These are phyloP conservation scores for Stygiomarasmius scandens DNA, from an alignment of 1,284 basidiomycete genomes.

Conservation along the genomic window DNA sequence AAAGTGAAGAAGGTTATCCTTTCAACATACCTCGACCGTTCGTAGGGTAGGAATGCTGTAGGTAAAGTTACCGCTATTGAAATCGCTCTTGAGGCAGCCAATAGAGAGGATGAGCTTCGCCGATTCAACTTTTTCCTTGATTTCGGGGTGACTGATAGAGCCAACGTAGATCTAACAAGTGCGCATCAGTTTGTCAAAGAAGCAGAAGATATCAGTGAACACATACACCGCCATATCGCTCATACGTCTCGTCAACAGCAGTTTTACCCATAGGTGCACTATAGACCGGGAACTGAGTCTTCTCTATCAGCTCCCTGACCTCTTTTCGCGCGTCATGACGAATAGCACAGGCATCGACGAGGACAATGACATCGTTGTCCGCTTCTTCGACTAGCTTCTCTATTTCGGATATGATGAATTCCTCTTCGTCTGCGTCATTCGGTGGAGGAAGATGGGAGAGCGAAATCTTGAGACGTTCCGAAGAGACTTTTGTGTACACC, in stretches of 20 bases:
- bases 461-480: constrained; percentile 65
- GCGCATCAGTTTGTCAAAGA: too few species aligned
- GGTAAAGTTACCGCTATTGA: constrained; percentile 88
- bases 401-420: constrained; percentile 78
- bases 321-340: constrained; percentile 78
- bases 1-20: constrained; percentile 3
- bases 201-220: too few species aligned
- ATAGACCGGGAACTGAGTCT: constrained; percentile 79
- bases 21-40: constrained; percentile 59
- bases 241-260: constrained; percentile 76
- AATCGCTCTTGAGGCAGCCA: constrained; percentile 83
- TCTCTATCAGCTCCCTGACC: constrained; percentile 68
- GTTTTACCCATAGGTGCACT: constrained; percentile 91
- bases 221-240: constrained; percentile 87
- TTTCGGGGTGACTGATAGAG: constrained; percentile 68
- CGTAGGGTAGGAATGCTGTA: constrained; percentile 65
- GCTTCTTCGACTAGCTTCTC: constrained; percentile 64
- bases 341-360: constrained; percentile 88
- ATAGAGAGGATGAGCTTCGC: constrained; percentile 86
- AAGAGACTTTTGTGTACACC: constrained; percentile 70
- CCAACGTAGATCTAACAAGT: constrained; percentile 89
- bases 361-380: constrained; percentile 69
- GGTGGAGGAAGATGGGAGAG: constrained; percentile 53
- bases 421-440: constrained; percentile 65
- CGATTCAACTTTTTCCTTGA: constrained; percentile 79